Conservation (phyloP, 768 basidiomycete genomes). For the Plicaturopsis crispa region DNA sequence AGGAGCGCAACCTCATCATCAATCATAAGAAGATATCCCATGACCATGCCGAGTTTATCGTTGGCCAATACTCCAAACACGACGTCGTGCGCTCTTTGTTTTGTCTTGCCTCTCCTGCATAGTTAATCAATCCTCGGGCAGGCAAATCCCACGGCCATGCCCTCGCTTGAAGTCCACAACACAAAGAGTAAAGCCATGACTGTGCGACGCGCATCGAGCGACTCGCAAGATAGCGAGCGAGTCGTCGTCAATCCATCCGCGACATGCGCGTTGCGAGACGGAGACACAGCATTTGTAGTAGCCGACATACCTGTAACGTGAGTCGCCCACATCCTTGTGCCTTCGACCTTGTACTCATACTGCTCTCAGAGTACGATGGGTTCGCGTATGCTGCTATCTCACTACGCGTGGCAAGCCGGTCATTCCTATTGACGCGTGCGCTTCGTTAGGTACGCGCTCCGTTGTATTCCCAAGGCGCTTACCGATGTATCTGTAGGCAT, state of each 20-base stretch:
- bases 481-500: constrained; percentile 35
- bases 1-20: constrained; percentile 41
- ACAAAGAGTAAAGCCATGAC: constrained; percentile 38
- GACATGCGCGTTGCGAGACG: no score
- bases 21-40: constrained; percentile 60
- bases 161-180: constrained; percentile 41
- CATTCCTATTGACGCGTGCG: constrained; percentile 35
- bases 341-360: not conserved
- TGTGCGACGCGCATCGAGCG: constrained; percentile 32
- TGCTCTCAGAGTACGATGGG: constrained; percentile 40
- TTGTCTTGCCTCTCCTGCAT: no score
- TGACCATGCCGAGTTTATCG: constrained; percentile 49
- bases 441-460: constrained; percentile 40
- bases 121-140: no score
- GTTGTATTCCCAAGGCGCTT: not conserved
- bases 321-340: constrained; percentile 13
- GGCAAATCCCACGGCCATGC: constrained; percentile 41
- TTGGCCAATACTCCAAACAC: constrained; percentile 42
- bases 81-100: constrained; percentile 42
- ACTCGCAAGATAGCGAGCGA: constrained; percentile 47
- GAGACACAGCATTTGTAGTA: no score
- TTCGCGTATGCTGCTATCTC: constrained; percentile 39
- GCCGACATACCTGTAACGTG: constrained; percentile 38
- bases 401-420: constrained; percentile 25
- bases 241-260: no score